These are phyloP conservation scores for Fusarium anguioides DNA, from an alignment of 2,329 filamentous ascomycete genomes.

Conservation along the genomic window DNA sequence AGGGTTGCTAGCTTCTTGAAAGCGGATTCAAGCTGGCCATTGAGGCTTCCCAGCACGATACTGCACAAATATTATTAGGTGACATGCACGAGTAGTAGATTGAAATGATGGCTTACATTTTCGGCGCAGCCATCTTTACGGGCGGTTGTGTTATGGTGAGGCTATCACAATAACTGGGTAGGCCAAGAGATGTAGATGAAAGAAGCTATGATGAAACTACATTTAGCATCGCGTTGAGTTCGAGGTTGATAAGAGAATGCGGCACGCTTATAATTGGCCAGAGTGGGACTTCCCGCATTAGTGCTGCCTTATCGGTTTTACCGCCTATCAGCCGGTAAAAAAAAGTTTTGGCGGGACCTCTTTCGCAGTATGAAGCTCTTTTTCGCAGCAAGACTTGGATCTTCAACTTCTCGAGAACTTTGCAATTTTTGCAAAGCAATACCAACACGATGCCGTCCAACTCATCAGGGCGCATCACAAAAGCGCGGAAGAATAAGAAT, in stretches of 20 bases:
- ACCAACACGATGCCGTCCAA: conserved; percentile 68
- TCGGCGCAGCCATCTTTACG: conserved; percentile 58
- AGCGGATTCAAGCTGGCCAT: conserved; percentile 79
- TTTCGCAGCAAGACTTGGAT: conserved; percentile 31
- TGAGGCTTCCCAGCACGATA: conserved; percentile 84
- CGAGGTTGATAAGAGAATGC: conserved; percentile 50
- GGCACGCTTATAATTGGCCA: conserved; percentile 49
- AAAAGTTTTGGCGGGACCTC: conserved; percentile 49
- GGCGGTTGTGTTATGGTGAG: conserved; percentile 9
- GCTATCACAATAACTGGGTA: conserved; percentile 13
- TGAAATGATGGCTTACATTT: conserved; percentile 55
- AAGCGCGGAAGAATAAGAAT: conserved; percentile 76
- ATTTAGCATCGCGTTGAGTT: conserved; percentile 22
- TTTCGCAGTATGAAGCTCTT: conserved; percentile 42
- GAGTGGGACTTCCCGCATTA: conserved; percentile 16
- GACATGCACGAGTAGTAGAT: background rate
- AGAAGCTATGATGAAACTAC: conserved; percentile 39
- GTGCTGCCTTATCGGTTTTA: conserved; percentile 50
- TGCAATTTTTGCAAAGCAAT: conserved; percentile 42
- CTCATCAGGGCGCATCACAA: conserved; percentile 74
- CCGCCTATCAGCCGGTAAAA: conserved; percentile 51
- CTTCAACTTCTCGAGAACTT: conserved; percentile 33
- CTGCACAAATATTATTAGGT: conserved; percentile 54
- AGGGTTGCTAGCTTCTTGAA: conserved; percentile 84
- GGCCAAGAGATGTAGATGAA: conserved; percentile 16